Evolutionary conservation across 2,329 filamentous ascomycete genomes (phyloP), one percentile per base, ranked within the genome.

Genomic region (Parascedosporium putredinis): DNA sequence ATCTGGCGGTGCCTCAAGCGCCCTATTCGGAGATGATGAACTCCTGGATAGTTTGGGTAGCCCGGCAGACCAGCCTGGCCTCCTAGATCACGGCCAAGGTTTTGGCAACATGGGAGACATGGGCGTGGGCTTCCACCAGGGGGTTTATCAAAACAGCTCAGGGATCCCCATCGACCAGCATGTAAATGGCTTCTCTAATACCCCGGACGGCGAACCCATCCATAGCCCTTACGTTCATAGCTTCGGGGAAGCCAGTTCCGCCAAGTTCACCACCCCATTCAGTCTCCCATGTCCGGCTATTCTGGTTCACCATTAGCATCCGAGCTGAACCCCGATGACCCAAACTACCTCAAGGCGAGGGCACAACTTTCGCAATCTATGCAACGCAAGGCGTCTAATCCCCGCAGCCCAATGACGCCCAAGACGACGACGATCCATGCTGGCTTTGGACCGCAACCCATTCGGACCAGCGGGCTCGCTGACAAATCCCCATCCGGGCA

Each of bases 181-280:
- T 51, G 81, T 88, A 61, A 84, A 86, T 60, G 81, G 88, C 54
- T 97, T 86, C 66, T 95, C 91, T 18, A 88, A 87, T 63, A 95
- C 90, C 2, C 90, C 91, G 3, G 91, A 97, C 53, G 88, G 88
- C 48, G 85, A 88, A 49, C 89, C 91, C 5, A 91, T 95, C 53
- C 87, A 94, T 61, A 96, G 89, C 59, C 91, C 91, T 0, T 96
- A 89, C 60, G 78, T 86, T 38, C 79, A 85, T 57, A 82, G 78
- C 60, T 93, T 90, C 70, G 84, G 83, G 85, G 86, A 60, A 75
- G 75, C 31, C 86, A 89, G 55, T 94, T 88, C 64, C 80, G 85
- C 42, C 78, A 79, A 52, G 82, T 85, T 59, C 77, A 81, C 60
- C 74, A 76, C 60, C 40, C 48, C 27, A 56, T 69, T 20, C 66